Conservation (phyloP, 2,329 filamentous ascomycete genomes). For the Polychaeton citri region DNA sequence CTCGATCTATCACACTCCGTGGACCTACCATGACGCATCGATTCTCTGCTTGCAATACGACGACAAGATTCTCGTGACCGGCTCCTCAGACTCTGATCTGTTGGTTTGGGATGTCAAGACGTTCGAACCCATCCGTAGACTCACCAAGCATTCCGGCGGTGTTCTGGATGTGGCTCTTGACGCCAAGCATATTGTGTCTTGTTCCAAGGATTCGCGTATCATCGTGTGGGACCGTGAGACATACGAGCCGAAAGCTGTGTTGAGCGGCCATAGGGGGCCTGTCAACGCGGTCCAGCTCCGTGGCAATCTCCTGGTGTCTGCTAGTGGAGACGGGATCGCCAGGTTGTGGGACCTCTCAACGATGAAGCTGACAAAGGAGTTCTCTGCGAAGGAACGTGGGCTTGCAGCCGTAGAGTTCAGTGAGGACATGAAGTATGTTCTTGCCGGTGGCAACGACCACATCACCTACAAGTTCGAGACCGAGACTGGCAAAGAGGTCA, state of each 20-base stretch:
- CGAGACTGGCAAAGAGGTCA: slow-evolving; percentile 71
- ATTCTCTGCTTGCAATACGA: slow-evolving; percentile 95
- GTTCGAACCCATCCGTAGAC: slow-evolving; percentile 66
- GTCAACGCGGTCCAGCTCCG: slow-evolving; percentile 95
- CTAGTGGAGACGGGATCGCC: slow-evolving; percentile 82
- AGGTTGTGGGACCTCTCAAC: slow-evolving; percentile 93
- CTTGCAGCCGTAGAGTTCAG: slow-evolving; percentile 93
- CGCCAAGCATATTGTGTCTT: slow-evolving; percentile 83
- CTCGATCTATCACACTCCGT: slow-evolving; percentile 32
- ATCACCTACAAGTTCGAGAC: slow-evolving; percentile 94
- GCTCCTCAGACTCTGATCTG: slow-evolving; percentile 81
- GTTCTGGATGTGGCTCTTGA: slow-evolving; percentile 93
- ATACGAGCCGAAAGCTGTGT: slow-evolving; percentile 59
- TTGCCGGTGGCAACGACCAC: slow-evolving; percentile 89
- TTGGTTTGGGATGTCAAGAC: slow-evolving; percentile 80
- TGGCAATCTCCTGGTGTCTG: slow-evolving; percentile 83
- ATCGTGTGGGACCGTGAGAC: slow-evolving; percentile 87
- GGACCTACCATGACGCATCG: slow-evolving; percentile 69
- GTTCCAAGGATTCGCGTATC: slow-evolving; percentile 89
- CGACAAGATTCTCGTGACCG: slow-evolving; percentile 81
- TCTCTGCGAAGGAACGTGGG: slow-evolving; percentile 79
- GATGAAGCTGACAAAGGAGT: slow-evolving; percentile 79
- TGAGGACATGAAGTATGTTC: slow-evolving; percentile 84
- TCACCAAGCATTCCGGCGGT: slow-evolving; percentile 68
- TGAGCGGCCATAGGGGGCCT: slow-evolving; percentile 76